phyloP scores from a whole-genome alignment of 495 filamentous ascomycete genomes.

The Astrothelium macrocarpum region DNA sequence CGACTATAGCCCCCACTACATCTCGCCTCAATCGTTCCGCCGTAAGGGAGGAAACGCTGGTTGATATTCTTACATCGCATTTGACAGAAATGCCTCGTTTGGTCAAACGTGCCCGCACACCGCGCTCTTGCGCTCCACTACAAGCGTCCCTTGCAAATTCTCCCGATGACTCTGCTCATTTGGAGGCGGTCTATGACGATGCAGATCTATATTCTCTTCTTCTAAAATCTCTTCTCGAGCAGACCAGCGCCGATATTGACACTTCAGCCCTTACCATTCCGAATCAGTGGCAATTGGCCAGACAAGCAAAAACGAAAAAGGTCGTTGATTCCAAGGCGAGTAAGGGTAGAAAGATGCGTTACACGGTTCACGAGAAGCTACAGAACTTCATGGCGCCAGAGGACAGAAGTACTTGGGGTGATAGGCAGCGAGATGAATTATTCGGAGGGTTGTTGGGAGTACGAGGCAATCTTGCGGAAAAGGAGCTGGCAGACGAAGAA shows the following conservation, averaged over 20 bases:
- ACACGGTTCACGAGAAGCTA: constrained; percentile 89
- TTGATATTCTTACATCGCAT: constrained; percentile 64
- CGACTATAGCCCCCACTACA: constrained; percentile 35
- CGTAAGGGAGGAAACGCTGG: constrained; percentile 43
- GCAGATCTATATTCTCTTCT: constrained; percentile 86
- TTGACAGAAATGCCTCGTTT: constrained; percentile 58
- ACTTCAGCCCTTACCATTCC: constrained; percentile 36
- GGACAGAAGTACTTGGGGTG: constrained; percentile 66
- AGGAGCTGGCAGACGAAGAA: constrained; percentile 44
- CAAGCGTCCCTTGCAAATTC: constrained; percentile 46
- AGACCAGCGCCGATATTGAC: constrained; percentile 55
- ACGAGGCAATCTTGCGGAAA: constrained; percentile 63
- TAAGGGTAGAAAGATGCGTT: constrained; percentile 88
- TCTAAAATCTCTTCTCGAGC: constrained; percentile 84
- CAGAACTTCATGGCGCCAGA: constrained; percentile 98
- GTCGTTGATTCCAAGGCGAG: constrained; percentile 87
- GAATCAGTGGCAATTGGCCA: constrained; percentile 45
- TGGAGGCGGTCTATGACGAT: constrained; percentile 75
- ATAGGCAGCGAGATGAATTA: constrained; percentile 69
- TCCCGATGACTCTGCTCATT: constrained; percentile 63
- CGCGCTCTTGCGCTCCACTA: constrained; percentile 62
- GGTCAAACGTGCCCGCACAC: constrained; percentile 52
- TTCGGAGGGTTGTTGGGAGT: constrained; percentile 83
- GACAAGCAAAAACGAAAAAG: constrained; percentile 69
- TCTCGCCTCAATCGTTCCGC: constrained; percentile 28